Percentiles rank a stretch among this genome's conserved stretches.
These are phyloP conservation scores for Sporisorium iseilematis-ciliati DNA, from an alignment of 1,284 basidiomycete species.

Conservation along the genomic window DNA sequence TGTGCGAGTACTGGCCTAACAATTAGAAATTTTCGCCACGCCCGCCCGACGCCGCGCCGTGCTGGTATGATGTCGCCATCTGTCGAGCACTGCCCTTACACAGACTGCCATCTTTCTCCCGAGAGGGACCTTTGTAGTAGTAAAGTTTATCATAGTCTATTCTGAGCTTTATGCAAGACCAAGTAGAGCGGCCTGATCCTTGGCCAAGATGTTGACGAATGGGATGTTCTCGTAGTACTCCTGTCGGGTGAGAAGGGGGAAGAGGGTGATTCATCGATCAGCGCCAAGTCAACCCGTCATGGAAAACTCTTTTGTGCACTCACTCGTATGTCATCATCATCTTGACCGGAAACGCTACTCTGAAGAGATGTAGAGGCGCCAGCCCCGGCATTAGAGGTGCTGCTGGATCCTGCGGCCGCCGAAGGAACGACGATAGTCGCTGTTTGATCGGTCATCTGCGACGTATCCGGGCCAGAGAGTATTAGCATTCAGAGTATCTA, in stretches of 20 bases:
- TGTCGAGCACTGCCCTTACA: not conserved
- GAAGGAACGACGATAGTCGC: slow-evolving; percentile 12
- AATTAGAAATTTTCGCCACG: not conserved
- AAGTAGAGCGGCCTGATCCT: slow-evolving; percentile 29
- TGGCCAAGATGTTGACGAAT: slow-evolving; percentile 33
- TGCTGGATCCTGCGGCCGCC: not conserved
- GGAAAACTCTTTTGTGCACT: not conserved
- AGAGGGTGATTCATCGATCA: not conserved
- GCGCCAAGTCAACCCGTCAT: not conserved
- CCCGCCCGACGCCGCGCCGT: not conserved
- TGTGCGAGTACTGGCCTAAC: not conserved
- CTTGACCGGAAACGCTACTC: not conserved
- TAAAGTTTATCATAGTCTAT: not conserved
- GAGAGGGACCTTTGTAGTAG: too few species aligned
- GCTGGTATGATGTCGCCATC: slow-evolving; percentile 1
- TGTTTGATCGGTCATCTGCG: slow-evolving; percentile 24
- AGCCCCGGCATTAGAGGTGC: not conserved
- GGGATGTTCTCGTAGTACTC: slow-evolving; percentile 19
- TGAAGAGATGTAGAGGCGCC: not conserved
- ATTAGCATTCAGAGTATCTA: not conserved
- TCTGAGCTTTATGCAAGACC: slow-evolving; percentile 3
- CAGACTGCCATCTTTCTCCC: too few species aligned
- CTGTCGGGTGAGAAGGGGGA: not conserved
- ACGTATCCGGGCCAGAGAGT: not conserved
- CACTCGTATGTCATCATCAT: not conserved